Evolutionary conservation across 495 filamentous ascomycete species (phyloP).

Genomic region (Penicillium diatomitis): DNA sequence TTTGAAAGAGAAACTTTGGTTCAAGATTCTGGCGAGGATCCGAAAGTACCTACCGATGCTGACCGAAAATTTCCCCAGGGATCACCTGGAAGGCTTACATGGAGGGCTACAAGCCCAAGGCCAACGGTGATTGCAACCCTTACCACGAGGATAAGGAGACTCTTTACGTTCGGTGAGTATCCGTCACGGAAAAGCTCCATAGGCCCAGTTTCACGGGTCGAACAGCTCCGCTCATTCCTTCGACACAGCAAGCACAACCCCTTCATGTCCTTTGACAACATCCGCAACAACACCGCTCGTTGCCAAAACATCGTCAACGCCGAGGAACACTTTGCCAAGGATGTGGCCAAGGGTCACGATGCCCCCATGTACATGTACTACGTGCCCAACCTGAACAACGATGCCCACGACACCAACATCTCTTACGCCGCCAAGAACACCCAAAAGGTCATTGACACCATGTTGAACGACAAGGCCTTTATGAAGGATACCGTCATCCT

Average conservation of each 20-base stretch:
- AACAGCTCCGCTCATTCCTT: no score
- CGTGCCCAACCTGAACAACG: slow-evolving; percentile 1
- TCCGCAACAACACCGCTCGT: slow-evolving; percentile 7
- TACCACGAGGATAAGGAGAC: not conserved
- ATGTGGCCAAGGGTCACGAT: slow-evolving; percentile 3
- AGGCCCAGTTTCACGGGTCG: not conserved
- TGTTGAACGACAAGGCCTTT: slow-evolving; percentile 24
- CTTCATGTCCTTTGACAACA: slow-evolving; percentile 12
- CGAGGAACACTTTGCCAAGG: slow-evolving; percentile 3
- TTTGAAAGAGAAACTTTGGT: not conserved
- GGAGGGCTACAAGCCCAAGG: slow-evolving; percentile 5
- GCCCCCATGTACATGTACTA: slow-evolving; percentile 8
- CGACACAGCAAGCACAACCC: slow-evolving; percentile 9
- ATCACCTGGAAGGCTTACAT: slow-evolving; percentile 5
- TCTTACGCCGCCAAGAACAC: slow-evolving; percentile 1
- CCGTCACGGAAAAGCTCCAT: not conserved
- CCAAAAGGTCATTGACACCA: slow-evolving; percentile 23
- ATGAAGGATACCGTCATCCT: slow-evolving; percentile 31
- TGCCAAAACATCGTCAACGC: slow-evolving; percentile 9
- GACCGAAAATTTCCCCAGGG: not conserved
- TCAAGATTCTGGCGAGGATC: no score
- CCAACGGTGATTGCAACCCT: slow-evolving; percentile 4
- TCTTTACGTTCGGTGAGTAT: slow-evolving; percentile 5
- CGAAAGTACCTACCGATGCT: not conserved
- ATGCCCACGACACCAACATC: slow-evolving; percentile 9